phyloP scores from a whole-genome alignment of 179 eudicot genomes.

The Sideroxylon spinosum region DNA sequence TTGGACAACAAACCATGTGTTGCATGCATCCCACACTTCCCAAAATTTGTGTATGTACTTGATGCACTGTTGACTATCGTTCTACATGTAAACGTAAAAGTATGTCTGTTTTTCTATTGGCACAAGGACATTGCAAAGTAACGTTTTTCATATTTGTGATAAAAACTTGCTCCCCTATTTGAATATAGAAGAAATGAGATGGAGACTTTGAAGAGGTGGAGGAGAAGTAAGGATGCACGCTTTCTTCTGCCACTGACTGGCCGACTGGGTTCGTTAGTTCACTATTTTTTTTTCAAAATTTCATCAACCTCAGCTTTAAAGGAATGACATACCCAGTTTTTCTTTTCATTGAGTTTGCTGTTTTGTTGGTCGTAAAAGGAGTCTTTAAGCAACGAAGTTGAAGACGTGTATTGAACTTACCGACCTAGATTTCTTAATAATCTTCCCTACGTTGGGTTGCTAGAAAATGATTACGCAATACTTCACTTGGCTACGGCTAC shows the following conservation, averaged over 20 bases:
- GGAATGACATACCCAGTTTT: neutral
- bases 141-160: neutral
- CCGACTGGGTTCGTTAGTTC: neutral
- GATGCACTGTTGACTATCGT: too few relatives aligned
- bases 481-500: neutral
- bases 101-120: too few relatives aligned
- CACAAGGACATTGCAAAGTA: neutral
- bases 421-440: neutral
- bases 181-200: neutral
- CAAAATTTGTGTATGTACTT: neutral
- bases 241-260: neutral
- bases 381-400: neutral
- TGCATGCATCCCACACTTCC: neutral
- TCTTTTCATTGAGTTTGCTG: conserved; percentile 2
- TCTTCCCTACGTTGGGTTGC: neutral
- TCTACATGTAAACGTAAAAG: too few relatives aligned
- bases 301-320: neutral
- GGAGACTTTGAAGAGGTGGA: neutral
- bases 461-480: neutral
- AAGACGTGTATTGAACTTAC: neutral
- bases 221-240: neutral
- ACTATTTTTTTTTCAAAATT: neutral
- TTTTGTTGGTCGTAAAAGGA: neutral
- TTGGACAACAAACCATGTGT: neutral
- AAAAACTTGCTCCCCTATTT: neutral